Base-by-base conservation (phyloP, 768 basidiomycete species). In the Rhodotorula sphaerocarpa region DNA sequence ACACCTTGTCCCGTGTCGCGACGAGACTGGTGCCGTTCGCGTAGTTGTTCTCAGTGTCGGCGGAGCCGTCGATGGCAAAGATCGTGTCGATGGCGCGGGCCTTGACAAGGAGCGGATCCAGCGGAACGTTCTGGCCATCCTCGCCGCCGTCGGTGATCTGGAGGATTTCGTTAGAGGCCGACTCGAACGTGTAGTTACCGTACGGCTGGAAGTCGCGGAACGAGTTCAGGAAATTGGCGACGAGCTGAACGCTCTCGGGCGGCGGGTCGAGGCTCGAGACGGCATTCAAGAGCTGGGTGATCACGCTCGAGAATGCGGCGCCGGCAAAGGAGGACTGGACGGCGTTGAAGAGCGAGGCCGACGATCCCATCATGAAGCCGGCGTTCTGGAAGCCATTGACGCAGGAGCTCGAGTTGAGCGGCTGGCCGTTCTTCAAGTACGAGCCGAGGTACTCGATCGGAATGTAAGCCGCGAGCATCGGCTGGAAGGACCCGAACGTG, bases 51-150 rank as follows among this genome's bases (percentile, higher is more conserved):
- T 11, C 70, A 7, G 78, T 77, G 63, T 79, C 78, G 51, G 73
- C 77, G 0, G 74, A 75, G 28, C 80, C 81, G 70, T 91, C 89
- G 25, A 88, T 76, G 0, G 85, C 86, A 21, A 92, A 78, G 67
- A 91, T 82, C 7, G 86, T 82, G 70, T 92, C 89, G 45, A 90
- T 70, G 1, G 73, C 78, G 52, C 90, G 80, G 2, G 81, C 79
- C 51, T 82, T 84, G 31, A 88, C 83, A 57, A 90, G 80, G 31
- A 88, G 75, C 2, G 85, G 84, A 25, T 82, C 83, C 30, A 86
- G 77, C 0, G 89, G 89, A 11, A 87, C 72, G 70, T 86, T 84
- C 70, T 87, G 85, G 15, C 75, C 73, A 70, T 87, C 86, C 27
- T 84, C 82, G 25, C 82, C 78, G 28, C 52, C 52, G 41, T 53